Conservation (phyloP, 495 filamentous ascomycete genomes). For the Chlorociboria aeruginascens region DNA sequence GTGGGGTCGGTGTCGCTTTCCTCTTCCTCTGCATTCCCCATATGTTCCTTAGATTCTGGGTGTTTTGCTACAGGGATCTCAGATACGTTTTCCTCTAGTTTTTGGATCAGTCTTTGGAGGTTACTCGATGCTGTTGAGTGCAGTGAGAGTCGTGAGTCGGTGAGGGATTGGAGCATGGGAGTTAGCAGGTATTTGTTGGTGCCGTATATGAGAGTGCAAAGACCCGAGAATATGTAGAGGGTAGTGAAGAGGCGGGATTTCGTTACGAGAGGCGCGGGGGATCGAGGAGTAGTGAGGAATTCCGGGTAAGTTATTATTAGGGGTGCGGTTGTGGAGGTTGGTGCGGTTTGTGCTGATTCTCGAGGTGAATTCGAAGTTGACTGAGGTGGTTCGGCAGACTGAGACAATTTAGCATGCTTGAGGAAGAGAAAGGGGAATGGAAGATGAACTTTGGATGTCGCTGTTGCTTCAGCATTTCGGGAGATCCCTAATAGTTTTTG, state of each 20-base stretch:
- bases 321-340: slow-evolving; percentile 28
- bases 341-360: slow-evolving; percentile 5
- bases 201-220: slow-evolving; percentile 66
- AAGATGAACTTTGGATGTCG: not conserved
- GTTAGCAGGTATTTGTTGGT: slow-evolving; percentile 67
- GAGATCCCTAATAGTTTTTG: slow-evolving; percentile 44
- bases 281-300: slow-evolving; percentile 61
- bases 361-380: slow-evolving; percentile 3
- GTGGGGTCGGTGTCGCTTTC: slow-evolving; percentile 50
- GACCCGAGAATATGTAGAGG: slow-evolving; percentile 59
- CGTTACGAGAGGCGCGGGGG: slow-evolving; percentile 60
- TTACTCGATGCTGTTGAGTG: slow-evolving; percentile 50
- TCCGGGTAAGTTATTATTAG: slow-evolving; percentile 98
- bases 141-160: slow-evolving; percentile 71
- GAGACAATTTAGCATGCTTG: not conserved
- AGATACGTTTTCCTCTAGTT: slow-evolving; percentile 61
- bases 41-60: not conserved
- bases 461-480: slow-evolving; percentile 14
- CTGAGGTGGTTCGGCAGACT: not conserved
- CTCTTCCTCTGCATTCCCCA: slow-evolving; percentile 24
- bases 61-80: slow-evolving; percentile 23
- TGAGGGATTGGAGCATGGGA: slow-evolving; percentile 70
- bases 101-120: slow-evolving; percentile 56
- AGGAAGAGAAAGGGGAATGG: not conserved
- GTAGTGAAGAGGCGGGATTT: slow-evolving; percentile 62